Evolutionary conservation across 352 stramenopile species (phyloP).

Genomic region (Pythium sp.): DNA sequence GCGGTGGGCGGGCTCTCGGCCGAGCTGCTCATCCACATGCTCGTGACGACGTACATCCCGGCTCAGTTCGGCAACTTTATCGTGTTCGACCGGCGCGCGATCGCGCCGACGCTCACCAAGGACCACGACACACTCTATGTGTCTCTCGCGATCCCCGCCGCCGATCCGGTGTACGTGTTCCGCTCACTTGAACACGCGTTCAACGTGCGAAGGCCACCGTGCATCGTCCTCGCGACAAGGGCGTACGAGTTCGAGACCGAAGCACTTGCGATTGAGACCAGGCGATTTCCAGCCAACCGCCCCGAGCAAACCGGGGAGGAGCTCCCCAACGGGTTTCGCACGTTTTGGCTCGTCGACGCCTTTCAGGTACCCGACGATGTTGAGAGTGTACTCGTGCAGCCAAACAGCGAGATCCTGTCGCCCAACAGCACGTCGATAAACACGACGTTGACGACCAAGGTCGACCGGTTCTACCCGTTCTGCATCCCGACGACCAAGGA

Average conservation of each 20-base stretch:
- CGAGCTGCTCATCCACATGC: slow-evolving; percentile 88
- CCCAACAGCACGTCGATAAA: slow-evolving; percentile 83
- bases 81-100: slow-evolving; percentile 73
- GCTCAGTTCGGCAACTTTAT: slow-evolving; percentile 92
- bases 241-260: slow-evolving; percentile 22
- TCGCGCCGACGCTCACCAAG: slow-evolving; percentile 41
- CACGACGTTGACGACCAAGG: slow-evolving; percentile 81
- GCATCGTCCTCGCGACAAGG: slow-evolving; percentile 67
- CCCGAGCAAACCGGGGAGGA: slow-evolving; percentile 92
- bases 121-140: slow-evolving; percentile 45
- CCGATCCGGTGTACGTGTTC: slow-evolving; percentile 51
- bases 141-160: slow-evolving; percentile 45
- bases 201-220: slow-evolving; percentile 82
- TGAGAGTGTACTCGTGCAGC: slow-evolving; percentile 59
- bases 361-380: slow-evolving; percentile 47
- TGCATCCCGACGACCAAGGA: slow-evolving; percentile 89
- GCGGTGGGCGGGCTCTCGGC: slow-evolving; percentile 81
- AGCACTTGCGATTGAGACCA: slow-evolving; percentile 13
- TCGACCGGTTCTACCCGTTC: slow-evolving; percentile 90
- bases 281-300: slow-evolving; percentile 70
- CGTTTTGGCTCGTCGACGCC: slow-evolving; percentile 69
- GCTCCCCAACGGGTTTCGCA: slow-evolving; percentile 85
- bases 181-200: slow-evolving; percentile 86
- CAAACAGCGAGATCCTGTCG: slow-evolving; percentile 78
- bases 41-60: slow-evolving; percentile 90